Conservation (phyloP, 768 basidiomycete species). For the Xerocomellus intermedius region DNA sequence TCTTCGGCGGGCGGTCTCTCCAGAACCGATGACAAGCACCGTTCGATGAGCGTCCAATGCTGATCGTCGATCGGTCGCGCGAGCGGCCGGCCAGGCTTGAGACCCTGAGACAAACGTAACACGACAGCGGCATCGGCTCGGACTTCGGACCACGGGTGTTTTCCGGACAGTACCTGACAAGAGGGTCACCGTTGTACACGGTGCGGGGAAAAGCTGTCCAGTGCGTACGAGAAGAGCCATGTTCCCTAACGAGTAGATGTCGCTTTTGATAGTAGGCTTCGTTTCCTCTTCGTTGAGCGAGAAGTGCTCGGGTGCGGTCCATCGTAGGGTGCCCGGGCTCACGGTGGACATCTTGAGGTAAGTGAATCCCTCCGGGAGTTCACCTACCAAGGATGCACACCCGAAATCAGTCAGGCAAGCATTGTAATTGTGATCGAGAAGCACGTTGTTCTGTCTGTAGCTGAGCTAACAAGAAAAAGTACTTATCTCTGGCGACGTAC, state of each 20-base stretch:
- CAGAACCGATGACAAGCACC: not conserved
- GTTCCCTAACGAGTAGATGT: conserved; percentile 13
- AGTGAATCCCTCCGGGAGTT: not conserved
- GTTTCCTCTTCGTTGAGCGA: not conserved
- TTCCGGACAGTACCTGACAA: not conserved
- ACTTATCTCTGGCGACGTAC: not conserved
- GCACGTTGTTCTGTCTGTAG: conserved; percentile 7
- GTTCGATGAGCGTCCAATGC: conserved; percentile 4
- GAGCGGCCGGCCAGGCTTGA: not conserved
- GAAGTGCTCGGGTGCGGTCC: conserved; percentile 9
- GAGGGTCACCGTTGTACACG: not conserved
- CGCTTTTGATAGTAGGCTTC: not conserved
- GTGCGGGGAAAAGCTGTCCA: not conserved
- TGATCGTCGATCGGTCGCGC: conserved; percentile 2
- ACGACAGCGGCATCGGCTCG: not conserved
- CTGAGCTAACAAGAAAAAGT: not conserved
- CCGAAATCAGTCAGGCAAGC: conserved; percentile 10
- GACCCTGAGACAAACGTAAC: not conserved
- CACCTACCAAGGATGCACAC: conserved; percentile 7
- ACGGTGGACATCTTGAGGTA: conserved; percentile 1
- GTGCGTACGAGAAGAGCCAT: conserved; percentile 1
- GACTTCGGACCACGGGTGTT: not conserved
- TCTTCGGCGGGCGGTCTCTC: not conserved
- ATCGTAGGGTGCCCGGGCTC: conserved; percentile 6
- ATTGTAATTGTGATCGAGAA: conserved; percentile 5